Conservation (phyloP, 176 grass and related monocot genomes). For the Tillandsia fasciculata region DNA sequence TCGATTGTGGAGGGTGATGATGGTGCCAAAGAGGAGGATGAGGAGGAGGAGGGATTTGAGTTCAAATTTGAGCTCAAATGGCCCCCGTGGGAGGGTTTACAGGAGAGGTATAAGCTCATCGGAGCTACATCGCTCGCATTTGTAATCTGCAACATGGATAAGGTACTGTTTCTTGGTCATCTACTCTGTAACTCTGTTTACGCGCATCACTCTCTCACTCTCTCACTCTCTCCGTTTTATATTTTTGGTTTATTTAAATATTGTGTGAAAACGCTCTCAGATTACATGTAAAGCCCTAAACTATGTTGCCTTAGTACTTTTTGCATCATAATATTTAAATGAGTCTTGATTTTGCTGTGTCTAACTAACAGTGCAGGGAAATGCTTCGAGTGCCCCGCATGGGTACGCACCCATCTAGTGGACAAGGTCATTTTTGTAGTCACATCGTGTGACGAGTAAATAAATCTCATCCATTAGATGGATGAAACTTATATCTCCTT, state of each 20-base stretch:
- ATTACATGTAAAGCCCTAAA: no score
- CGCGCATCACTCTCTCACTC: no score
- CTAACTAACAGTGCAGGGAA: no score
- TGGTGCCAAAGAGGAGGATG: slow-evolving; percentile 24
- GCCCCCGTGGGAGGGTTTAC: slow-evolving; percentile 59
- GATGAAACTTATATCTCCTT: no score
- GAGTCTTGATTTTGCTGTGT: no score
- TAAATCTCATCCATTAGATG: no score
- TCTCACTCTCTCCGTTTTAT: background rate
- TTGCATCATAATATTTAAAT: no score
- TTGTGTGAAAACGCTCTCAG: background rate
- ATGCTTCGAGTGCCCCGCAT: no score
- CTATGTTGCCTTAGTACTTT: no score
- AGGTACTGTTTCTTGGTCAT: slow-evolving; percentile 35
- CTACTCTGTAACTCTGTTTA: background rate
- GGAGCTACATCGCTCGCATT: slow-evolving; percentile 80
- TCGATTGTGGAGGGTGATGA: slow-evolving; percentile 1
- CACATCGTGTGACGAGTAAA: no score
- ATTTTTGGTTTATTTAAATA: background rate
- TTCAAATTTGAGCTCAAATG: slow-evolving; percentile 41
- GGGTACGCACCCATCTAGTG: no score
- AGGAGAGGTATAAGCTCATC: slow-evolving; percentile 73
- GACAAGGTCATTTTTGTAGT: no score
- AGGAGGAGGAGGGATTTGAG: slow-evolving; percentile 18
- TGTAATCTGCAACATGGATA: slow-evolving; percentile 99